These are phyloP conservation scores for Perkinsela sp. DNA, from an alignment of 208 protist species.

Conservation along the genomic window DNA sequence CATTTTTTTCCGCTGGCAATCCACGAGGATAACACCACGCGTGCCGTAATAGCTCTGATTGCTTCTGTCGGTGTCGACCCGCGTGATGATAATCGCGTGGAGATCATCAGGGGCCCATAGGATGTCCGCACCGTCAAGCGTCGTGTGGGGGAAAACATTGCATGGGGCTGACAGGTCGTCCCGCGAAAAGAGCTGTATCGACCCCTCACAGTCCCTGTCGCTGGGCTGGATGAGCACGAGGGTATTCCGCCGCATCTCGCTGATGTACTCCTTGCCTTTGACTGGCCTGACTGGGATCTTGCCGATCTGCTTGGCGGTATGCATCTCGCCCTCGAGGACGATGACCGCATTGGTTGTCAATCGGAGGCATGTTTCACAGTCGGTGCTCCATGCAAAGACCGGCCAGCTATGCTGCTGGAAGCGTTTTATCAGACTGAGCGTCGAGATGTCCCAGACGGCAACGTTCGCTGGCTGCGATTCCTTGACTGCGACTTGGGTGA, in stretches of 20 bases:
- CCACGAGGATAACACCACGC: constrained; percentile 27
- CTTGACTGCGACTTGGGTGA: neutral
- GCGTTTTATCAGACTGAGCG: neutral
- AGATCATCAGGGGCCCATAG: neutral
- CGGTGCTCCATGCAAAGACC: neutral
- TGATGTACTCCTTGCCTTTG: neutral
- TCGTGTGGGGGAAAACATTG: neutral
- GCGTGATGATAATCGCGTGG: constrained; percentile 2
- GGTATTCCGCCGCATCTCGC: neutral
- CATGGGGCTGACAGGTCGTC: neutral
- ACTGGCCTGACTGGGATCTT: neutral
- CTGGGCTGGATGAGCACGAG: neutral
- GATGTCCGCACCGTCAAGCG: neutral
- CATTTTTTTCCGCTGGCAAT: constrained; percentile 19
- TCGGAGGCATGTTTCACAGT: neutral
- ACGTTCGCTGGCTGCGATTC: neutral
- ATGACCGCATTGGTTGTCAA: neutral
- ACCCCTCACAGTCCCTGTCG: neutral
- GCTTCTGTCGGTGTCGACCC: constrained; percentile 27
- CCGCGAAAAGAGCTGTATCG: neutral
- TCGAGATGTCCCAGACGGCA: neutral
- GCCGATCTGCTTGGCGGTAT: neutral
- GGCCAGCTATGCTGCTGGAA: neutral
- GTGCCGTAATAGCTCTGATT: constrained; percentile 66
- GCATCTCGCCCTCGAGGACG: neutral